Evolutionary conservation across 1,284 basidiomycete species (phyloP).

Genomic region (Neotropicomus parvogracilis): DNA sequence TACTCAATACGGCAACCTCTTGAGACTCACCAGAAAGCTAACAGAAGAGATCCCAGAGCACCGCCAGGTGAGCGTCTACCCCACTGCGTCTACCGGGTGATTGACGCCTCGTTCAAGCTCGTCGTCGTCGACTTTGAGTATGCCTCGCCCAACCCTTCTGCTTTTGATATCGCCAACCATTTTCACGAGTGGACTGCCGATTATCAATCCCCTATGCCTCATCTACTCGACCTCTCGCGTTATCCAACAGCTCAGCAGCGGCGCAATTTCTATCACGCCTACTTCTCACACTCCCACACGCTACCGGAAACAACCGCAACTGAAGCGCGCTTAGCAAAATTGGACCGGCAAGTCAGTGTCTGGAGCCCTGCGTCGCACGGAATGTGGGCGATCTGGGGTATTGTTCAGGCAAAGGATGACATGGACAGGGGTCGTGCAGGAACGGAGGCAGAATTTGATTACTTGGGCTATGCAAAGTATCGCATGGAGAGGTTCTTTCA

Average conservation of each 20-base stretch:
- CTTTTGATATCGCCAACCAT: conserved; percentile 94
- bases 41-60: conserved; percentile 58
- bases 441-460: conserved; percentile 70
- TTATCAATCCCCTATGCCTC: conserved; percentile 76
- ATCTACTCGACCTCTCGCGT: conserved; percentile 61
- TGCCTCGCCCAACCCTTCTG: conserved; percentile 82
- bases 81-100: not conserved
- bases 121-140: conserved; percentile 97
- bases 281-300: conserved; percentile 54
- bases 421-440: conserved; percentile 55
- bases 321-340: conserved; percentile 39
- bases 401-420: conserved; percentile 85
- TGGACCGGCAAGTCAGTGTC: conserved; percentile 75
- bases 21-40: conserved; percentile 57
- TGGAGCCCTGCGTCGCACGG: conserved; percentile 89
- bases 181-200: conserved; percentile 95
- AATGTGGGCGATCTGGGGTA: conserved; percentile 90
- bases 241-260: conserved; percentile 78
- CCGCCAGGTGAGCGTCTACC: conserved; percentile 51
- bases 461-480: conserved; percentile 66
- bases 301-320: conserved; percentile 32
- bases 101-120: conserved; percentile 48
- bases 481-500: conserved; percentile 61
- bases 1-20: conserved; percentile 90
- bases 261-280: conserved; percentile 79